Evolutionary conservation across 1,284 basidiomycete species (phyloP), one percentile per base, ranked within the genome.

Genomic region (Coniophora puteana): DNA sequence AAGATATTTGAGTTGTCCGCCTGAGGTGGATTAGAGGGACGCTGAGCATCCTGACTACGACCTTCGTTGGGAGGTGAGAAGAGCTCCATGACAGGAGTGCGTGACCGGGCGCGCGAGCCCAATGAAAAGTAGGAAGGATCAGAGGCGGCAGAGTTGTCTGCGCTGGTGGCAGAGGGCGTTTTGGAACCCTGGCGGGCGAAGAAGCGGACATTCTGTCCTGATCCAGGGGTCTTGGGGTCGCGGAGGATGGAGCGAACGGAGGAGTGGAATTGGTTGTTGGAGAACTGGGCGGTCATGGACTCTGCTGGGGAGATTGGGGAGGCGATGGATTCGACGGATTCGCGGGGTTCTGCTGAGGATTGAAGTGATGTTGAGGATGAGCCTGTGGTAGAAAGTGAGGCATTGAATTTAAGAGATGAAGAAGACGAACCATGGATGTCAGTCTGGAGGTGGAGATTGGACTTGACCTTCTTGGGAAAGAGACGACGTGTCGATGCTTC

Each of bases 171-270:
- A n/a, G n/a, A n/a, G n/a, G n/a, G n/a, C n/a, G n/a, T n/a, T 48
- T 72, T 78, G 59, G 74, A 79, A 8, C 76, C 78, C 44, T 84
- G 76, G 18, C 77, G 69, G n/a, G 79, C 74, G 58, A 83, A 83
- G 63, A 85, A 86, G 7, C 82, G 79, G 17, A 85, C 83, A 51
- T 76, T 85, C 54, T 80, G 79, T 8, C 82, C 82, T 4, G 81
- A 81, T 3, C 76, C 80, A n/a, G 83, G 83, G 0, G 83, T 83
- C 38, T 80, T 79, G 7, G 71, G 72, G 45, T 81, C 78, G 26
- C 80, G 78, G 17, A 87, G 67, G 47, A 86, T 86, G 14, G 83
- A 85, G 18, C 83, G 74, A 4, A 83, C 64, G 13, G 81, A 83
- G 29, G n/a, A n/a, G 67, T 63, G 42, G 56, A 64, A 38, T 51